Conservation (phyloP, 2,329 filamentous ascomycete species). For the Apiospora marii region DNA sequence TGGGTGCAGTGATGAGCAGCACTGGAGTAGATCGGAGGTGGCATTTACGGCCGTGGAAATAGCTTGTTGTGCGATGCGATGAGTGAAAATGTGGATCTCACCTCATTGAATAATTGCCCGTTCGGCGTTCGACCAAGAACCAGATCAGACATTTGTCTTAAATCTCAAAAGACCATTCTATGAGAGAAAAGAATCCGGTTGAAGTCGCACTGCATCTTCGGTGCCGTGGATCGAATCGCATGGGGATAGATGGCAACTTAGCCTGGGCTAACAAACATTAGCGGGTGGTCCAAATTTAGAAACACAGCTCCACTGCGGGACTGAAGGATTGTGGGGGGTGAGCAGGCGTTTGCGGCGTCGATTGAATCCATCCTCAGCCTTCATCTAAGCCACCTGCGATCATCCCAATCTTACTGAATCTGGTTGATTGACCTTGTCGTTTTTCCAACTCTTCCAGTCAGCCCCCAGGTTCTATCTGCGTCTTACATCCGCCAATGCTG, state of each 20-base stretch:
- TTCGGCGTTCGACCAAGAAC: no score
- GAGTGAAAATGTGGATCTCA: no score
- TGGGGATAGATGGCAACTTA: not conserved
- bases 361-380: not conserved
- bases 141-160: no score
- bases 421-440: not conserved
- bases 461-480: not conserved
- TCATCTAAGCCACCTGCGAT: not conserved
- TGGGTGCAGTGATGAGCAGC: not conserved
- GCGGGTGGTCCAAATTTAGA: not conserved
- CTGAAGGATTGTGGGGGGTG: not conserved
- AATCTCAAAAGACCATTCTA: no score
- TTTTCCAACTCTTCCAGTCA: not conserved
- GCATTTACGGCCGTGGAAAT: no score
- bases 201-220: not conserved
- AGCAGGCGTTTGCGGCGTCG: not conserved
- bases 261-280: not conserved
- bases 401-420: not conserved
- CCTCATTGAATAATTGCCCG: no score
- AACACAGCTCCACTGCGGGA: not conserved
- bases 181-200: no score
- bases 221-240: not conserved
- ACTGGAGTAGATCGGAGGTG: no score
- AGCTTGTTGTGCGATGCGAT: no score
- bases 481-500: not conserved